Evolutionary conservation across 306 rosid genomes (phyloP).

Genomic region (Gastrolobium bilobum): DNA sequence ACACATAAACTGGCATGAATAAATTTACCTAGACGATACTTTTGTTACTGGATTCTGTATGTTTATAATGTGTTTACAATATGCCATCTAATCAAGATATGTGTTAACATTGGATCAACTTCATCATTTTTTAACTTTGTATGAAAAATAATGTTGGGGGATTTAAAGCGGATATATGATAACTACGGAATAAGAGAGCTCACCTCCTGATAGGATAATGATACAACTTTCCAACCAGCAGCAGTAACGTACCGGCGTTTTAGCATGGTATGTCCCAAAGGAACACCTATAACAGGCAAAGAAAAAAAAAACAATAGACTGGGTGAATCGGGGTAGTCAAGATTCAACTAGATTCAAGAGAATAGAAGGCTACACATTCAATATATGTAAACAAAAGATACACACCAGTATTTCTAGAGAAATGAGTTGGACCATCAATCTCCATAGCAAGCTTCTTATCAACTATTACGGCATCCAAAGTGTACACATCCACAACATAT

Average conservation of each 20-base stretch:
- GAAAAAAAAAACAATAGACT: constrained; percentile 32
- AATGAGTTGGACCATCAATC: constrained; percentile 98
- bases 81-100: constrained; percentile 11
- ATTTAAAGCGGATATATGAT: not conserved
- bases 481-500: constrained; percentile 75
- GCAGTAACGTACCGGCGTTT: constrained; percentile 82
- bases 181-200: constrained; percentile 44
- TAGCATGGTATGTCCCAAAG: constrained; percentile 87
- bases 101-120: not conserved
- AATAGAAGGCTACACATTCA: constrained; percentile 30
- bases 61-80: not conserved
- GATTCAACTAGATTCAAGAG: constrained; percentile 29
- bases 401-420: constrained; percentile 92
- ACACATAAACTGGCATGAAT: constrained; percentile 13
- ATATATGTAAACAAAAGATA: constrained; percentile 4
- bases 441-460: constrained; percentile 90
- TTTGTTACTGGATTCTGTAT: not conserved
- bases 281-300: constrained; percentile 63
- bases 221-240: constrained; percentile 85
- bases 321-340: not conserved
- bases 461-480: constrained; percentile 81
- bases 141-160: not conserved
- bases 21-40: not conserved
- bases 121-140: constrained; percentile 9
- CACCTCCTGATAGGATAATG: constrained; percentile 82